Base-by-base conservation (phyloP, 1,284 basidiomycete genomes). In the Ganoderma lucidum region DNA sequence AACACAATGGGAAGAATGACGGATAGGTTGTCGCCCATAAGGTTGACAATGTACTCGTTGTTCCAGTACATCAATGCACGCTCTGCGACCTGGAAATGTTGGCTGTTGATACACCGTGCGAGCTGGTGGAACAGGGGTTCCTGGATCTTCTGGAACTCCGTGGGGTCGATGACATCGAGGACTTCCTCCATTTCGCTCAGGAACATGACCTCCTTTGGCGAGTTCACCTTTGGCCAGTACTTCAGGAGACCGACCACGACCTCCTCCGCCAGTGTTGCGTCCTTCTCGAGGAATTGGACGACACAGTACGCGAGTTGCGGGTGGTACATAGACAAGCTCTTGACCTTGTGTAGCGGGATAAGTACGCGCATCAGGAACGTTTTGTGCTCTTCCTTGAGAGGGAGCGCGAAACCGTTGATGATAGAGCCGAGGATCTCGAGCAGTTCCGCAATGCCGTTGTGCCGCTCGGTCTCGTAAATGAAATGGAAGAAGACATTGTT, bases 181-280 rank as follows among this genome's bases (percentile, higher is more conserved):
- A 99, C 96, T 84, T 99, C 98, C 82, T 99, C 98, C 69, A 99
- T 96, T 85, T 99, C 98, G 83, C 99, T 99, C 73, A 99, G 86
- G 85, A 96, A 99, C 98, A 99, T 99, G 82, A 99, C 98, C 81
- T 99, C 98, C 83, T 99, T 99, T n/a, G 96, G 97, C 61, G 96
- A 97, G 82, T 99, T 99, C 77, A 99, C 97, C 83, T 99, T 99
- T 58, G 98, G 98, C 98, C 98, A 99, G 83, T 90, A 99, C 78
- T 95, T 94, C 79, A 99, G 87, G 28, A 99, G 86, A 23, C 98
- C 98, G 66, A 97, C 84, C 80, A 99, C 93, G 45, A 99, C 98
- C 68, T 99, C 97, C 82, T 99, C 96, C 28, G 97, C 98, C 65
- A 99, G 86, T 4, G 87, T 81, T 2, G 96, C 88, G 76, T 99